These are phyloP conservation scores for Paramarasmius palmivorus DNA, from an alignment of 1,284 basidiomycete species.

Conservation along the genomic window DNA sequence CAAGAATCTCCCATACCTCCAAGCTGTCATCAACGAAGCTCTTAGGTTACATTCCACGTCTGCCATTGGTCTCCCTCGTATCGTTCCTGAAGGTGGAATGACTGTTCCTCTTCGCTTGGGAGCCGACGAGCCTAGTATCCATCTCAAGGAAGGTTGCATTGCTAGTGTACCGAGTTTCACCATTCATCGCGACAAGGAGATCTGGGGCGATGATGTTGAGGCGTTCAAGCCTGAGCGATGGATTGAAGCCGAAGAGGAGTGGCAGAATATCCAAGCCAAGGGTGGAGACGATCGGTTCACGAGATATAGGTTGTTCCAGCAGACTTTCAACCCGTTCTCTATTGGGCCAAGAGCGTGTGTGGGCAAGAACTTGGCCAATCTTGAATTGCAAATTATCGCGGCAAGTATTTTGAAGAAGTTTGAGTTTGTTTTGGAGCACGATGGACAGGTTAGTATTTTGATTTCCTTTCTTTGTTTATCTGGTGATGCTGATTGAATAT, in stretches of 20 bases:
- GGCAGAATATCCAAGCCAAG: constrained; percentile 20
- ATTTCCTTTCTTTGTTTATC: not conserved
- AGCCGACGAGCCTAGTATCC: constrained; percentile 35
- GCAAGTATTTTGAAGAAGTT: constrained; percentile 14
- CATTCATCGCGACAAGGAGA: constrained; percentile 41
- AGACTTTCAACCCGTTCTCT: constrained; percentile 17
- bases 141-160: constrained; percentile 31
- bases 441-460: constrained; percentile 3
- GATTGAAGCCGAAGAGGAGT: constrained; percentile 33
- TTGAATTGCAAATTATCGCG: constrained; percentile 17
- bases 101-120: constrained; percentile 7
- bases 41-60: constrained; percentile 30
- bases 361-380: constrained; percentile 15
- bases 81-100: constrained; percentile 25
- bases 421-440: constrained; percentile 15
- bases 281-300: not conserved
- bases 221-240: constrained; percentile 47
- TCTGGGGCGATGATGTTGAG: constrained; percentile 48
- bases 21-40: constrained; percentile 33
- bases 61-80: constrained; percentile 31
- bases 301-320: constrained; percentile 16
- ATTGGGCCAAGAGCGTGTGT: constrained; percentile 18
- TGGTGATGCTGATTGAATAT: not conserved
- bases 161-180: constrained; percentile 41
- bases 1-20: constrained; percentile 29